Base-by-base conservation (phyloP, 352 stramenopile genomes). In the Phytophthora nicotianae region DNA sequence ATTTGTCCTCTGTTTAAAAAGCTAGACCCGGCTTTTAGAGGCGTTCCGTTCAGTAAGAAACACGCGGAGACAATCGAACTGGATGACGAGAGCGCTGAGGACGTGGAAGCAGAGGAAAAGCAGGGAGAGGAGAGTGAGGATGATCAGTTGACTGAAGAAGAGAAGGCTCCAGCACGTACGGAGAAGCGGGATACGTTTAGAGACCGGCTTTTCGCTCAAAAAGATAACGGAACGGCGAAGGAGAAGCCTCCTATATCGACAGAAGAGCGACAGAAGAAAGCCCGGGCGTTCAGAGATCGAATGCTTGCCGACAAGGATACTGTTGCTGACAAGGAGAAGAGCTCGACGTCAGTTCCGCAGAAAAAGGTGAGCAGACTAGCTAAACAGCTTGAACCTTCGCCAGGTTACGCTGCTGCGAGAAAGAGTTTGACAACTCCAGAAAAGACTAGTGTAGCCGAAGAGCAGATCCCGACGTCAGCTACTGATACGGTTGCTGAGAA, bases 11-110 rank as follows among this genome's bases (percentile, higher is more conserved):
- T 56, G 10, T 82, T 74, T 37, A 49, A 53, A 11, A 37, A 21
- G 42, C 50, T 82, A 23, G 74, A 77, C 33, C 65, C 63, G 13
- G 68, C 45, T 14, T 71, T 77, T 26, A 19, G 47, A 50, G 60
- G 61, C 21, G 50, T 74, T 16, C 33, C 68, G 7, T 70, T 73
- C n/a, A 51, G 23, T 24, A 63, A 56, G 29, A 65, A 71, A 23
- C 47, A 63, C 23, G 21, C 35, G n/a, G 53, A 69, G 35, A 53
- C 55, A 0, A 75, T 75, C 33, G 61, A 72, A 14, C 9, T 69
- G 14, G 58, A 72, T 26, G 60, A 16, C 14, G 54, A 68, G 6
- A 69, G 60, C 40, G 29, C 32, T 0, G 65, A 72, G 20, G 50
- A 64, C 10, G 35, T 47, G 23, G 43, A 58, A 23, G 23, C 13